Conservation (phyloP, 2,329 filamentous ascomycete species). For the Cordyceps javanica region DNA sequence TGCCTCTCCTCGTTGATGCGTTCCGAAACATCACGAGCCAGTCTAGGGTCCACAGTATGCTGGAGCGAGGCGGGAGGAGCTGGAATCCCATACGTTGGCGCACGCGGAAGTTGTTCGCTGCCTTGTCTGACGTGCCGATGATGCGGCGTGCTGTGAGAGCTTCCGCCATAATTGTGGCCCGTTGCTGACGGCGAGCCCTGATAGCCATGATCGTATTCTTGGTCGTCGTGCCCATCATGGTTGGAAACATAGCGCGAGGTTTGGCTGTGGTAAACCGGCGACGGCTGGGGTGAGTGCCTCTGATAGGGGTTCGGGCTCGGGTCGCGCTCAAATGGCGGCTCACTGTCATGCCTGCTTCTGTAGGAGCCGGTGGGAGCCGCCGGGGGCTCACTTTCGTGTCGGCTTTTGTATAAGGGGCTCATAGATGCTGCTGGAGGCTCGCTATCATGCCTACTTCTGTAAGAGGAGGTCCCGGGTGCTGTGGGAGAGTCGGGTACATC, state of each 20-base stretch:
- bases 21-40: slow-evolving; percentile 52
- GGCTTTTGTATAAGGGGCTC: background rate
- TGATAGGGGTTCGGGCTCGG: slow-evolving; percentile 12
- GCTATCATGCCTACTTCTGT: background rate
- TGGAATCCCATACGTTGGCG: slow-evolving; percentile 36
- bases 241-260: background rate
- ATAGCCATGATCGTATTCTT: slow-evolving; percentile 4
- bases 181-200: slow-evolving; percentile 16
- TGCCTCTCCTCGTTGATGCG: slow-evolving; percentile 51
- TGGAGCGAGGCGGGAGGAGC: slow-evolving; percentile 52
- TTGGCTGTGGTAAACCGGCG: slow-evolving; percentile 1
- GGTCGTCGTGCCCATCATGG: background rate
- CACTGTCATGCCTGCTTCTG: slow-evolving; percentile 2
- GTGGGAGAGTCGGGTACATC: slow-evolving; percentile 52
- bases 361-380: background rate
- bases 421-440: background rate
- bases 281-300: background rate
- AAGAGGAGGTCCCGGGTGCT: background rate
- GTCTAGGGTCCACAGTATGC: slow-evolving; percentile 51
- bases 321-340: background rate
- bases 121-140: slow-evolving; percentile 23
- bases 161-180: slow-evolving; percentile 12
- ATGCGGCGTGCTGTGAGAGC: slow-evolving; percentile 12
- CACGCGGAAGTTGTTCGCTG: slow-evolving; percentile 11
- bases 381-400: slow-evolving; percentile 1